Percentiles rank a stretch among this genome's conserved stretches.
Conservation (phyloP, 1,284 basidiomycete genomes). For the Irpex sp. region DNA sequence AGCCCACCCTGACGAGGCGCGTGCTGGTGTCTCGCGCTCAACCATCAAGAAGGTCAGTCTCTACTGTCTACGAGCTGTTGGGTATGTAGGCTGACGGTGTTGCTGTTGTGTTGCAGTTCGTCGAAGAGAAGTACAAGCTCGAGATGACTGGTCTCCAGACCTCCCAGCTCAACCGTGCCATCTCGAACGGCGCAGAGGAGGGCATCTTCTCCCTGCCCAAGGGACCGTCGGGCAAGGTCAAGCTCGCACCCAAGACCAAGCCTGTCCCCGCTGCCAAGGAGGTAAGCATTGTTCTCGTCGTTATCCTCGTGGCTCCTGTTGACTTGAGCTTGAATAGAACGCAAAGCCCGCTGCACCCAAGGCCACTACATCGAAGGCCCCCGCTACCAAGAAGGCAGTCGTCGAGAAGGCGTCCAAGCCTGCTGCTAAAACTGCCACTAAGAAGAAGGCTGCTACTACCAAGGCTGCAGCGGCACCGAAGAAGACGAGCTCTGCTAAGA, state of each 20-base stretch:
- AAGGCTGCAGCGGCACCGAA: slow-evolving; percentile 22
- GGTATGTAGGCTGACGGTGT: slow-evolving; percentile 4
- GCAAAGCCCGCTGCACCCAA: slow-evolving; percentile 36
- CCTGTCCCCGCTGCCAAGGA: slow-evolving; percentile 52
- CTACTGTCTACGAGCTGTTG: neutral
- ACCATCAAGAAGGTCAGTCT: slow-evolving; percentile 78
- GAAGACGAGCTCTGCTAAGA: slow-evolving; percentile 25
- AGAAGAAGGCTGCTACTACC: slow-evolving; percentile 32
- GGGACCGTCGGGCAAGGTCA: slow-evolving; percentile 48
- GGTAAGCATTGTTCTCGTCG: slow-evolving; percentile 38
- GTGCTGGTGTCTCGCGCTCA: slow-evolving; percentile 83
- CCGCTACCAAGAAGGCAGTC: slow-evolving; percentile 14
- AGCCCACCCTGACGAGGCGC: slow-evolving; percentile 70
- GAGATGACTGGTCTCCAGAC: slow-evolving; percentile 73
- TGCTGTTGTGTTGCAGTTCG: slow-evolving; percentile 47
- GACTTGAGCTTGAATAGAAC: slow-evolving; percentile 36
- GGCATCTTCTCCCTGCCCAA: slow-evolving; percentile 83
- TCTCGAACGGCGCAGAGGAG: slow-evolving; percentile 76
- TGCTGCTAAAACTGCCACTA: slow-evolving; percentile 24
- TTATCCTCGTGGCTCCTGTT: neutral
- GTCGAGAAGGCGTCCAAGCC: slow-evolving; percentile 15
- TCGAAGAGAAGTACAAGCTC: slow-evolving; percentile 76
- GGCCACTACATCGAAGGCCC: slow-evolving; percentile 19
- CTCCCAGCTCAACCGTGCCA: slow-evolving; percentile 78
- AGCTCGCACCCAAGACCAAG: slow-evolving; percentile 46